Evolutionary conservation across 176 grass and related monocot genomes (phyloP).

Genomic region (Aechmea fasciata): DNA sequence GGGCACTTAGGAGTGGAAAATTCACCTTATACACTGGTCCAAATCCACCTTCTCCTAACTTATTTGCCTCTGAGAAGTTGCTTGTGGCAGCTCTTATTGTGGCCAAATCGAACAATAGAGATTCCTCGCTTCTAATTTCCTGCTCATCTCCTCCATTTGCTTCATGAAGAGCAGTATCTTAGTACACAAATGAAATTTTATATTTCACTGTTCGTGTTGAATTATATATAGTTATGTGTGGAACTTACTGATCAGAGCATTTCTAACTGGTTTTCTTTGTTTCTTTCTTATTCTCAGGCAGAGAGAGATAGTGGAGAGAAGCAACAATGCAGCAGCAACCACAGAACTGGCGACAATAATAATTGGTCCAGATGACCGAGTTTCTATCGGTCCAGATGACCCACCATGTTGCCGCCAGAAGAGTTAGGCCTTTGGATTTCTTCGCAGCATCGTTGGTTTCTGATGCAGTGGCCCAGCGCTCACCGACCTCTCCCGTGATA

Average conservation of each 20-base stretch:
- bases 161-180: not conserved
- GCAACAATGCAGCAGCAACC: slow-evolving; percentile 2
- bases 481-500: too few species aligned
- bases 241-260: not conserved
- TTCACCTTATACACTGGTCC: slow-evolving; percentile 47
- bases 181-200: not conserved
- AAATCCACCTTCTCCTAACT: slow-evolving; percentile 50
- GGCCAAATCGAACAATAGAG: slow-evolving; percentile 29
- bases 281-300: not conserved
- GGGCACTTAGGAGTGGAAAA: not conserved
- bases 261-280: not conserved
- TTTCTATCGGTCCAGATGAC: too few species aligned
- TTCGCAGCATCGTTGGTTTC: too few species aligned
- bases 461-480: too few species aligned
- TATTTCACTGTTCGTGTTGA: not conserved
- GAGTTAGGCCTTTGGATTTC: too few species aligned
- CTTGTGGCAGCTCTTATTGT: slow-evolving; percentile 28
- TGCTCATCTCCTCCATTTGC: slow-evolving; percentile 7
- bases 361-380: too few species aligned
- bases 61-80: slow-evolving; percentile 51
- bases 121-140: slow-evolving; percentile 17
- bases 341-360: slow-evolving; percentile 14
- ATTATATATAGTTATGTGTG: not conserved
- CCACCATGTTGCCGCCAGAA: too few species aligned
- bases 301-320: slow-evolving; percentile 16